Evolutionary conservation across 768 basidiomycete genomes (phyloP).

Genomic region (Russula compacta): DNA sequence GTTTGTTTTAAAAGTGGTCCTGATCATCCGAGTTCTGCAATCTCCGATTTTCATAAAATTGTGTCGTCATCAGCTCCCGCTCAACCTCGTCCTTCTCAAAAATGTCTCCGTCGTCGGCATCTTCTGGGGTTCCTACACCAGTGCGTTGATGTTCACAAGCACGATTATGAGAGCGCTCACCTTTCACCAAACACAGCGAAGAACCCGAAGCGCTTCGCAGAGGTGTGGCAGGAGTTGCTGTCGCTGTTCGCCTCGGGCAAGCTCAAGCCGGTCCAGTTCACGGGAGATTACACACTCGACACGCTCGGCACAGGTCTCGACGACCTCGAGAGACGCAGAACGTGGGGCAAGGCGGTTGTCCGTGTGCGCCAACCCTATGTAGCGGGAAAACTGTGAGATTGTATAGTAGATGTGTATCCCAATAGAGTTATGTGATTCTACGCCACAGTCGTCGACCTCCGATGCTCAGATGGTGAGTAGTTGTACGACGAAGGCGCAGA

Average conservation of each 20-base stretch:
- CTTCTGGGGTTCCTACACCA: background rate
- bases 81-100: constrained; percentile 39
- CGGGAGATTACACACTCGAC: too few relatives aligned
- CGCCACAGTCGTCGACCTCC: too few relatives aligned
- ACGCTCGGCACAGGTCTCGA: constrained; percentile 37
- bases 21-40: too few relatives aligned
- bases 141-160: background rate
- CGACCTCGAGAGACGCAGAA: constrained; percentile 72
- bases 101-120: constrained; percentile 19
- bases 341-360: constrained; percentile 86
- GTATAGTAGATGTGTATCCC: background rate
- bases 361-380: constrained; percentile 45
- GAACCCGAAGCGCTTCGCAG: background rate
- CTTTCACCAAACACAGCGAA: background rate
- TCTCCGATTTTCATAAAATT: too few relatives aligned
- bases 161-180: too few relatives aligned
- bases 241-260: constrained; percentile 51
- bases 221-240: background rate
- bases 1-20: too few relatives aligned
- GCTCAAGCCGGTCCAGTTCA: background rate
- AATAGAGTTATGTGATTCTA: too few relatives aligned
- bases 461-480: too few relatives aligned
- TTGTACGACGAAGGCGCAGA: background rate
- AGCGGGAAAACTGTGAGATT: constrained; percentile 36
- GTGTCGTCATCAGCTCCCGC: constrained; percentile 46